Conservation (phyloP, 2,329 filamentous ascomycete genomes). For the Trichoderma aggressivum region DNA sequence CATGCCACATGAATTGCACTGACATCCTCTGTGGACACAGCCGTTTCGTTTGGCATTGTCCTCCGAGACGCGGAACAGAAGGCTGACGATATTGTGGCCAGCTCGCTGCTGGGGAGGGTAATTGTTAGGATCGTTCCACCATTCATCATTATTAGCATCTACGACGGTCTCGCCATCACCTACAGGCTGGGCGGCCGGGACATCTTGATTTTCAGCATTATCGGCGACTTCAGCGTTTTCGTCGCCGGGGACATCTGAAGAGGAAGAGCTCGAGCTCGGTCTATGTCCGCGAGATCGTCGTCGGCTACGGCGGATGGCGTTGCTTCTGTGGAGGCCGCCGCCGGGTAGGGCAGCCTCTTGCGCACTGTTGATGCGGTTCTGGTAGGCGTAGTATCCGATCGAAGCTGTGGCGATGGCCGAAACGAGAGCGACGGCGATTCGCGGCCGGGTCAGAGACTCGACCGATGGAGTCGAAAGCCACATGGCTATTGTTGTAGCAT, state of each 20-base stretch:
- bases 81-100: constrained; percentile 77
- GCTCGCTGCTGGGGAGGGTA: constrained; percentile 45
- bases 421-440: constrained; percentile 53
- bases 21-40: constrained; percentile 88
- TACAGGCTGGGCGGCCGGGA: constrained; percentile 28
- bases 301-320: constrained; percentile 58
- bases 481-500: constrained; percentile 41
- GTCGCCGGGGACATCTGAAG: constrained; percentile 41
- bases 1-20: constrained; percentile 84
- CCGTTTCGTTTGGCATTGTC: constrained; percentile 85
- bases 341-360: constrained; percentile 26
- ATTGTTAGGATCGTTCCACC: constrained; percentile 47
- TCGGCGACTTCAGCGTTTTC: constrained; percentile 37
- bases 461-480: constrained; percentile 47
- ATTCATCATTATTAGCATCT: constrained; percentile 46
- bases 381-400: constrained; percentile 58
- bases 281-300: constrained; percentile 36
- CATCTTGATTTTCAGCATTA: constrained; percentile 24
- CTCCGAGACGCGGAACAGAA: constrained; percentile 90
- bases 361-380: constrained; percentile 29
- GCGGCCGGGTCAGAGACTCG: constrained; percentile 53
- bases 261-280: constrained; percentile 42
- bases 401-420: constrained; percentile 56
- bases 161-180: constrained; percentile 40
- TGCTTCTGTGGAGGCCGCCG: constrained; percentile 59